Percentiles rank a stretch among this genome's conserved stretches.
phyloP scores from a whole-genome alignment of 2,329 filamentous ascomycete genomes.

The Coniochaeta prunicola region DNA sequence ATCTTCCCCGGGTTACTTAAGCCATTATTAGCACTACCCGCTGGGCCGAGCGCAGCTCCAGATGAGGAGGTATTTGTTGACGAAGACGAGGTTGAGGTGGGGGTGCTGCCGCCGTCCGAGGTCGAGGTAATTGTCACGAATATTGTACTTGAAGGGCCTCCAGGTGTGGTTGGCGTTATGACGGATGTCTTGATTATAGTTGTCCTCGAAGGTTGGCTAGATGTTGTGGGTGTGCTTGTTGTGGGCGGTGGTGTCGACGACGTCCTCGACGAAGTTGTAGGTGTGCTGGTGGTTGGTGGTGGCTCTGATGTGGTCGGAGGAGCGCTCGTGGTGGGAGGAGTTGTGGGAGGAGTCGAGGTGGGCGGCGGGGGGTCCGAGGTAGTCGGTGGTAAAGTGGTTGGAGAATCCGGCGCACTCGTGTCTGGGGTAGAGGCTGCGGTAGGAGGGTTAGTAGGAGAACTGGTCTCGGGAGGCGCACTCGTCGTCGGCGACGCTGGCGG shows the following conservation, averaged over 20 bases:
- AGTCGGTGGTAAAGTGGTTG: conserved; percentile 6
- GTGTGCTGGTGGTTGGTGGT: conserved; percentile 11
- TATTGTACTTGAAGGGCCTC: conserved; percentile 8
- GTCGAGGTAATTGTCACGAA: conserved; percentile 10
- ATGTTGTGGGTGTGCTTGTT: background rate
- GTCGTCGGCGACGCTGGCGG: conserved; percentile 6
- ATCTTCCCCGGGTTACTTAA: conserved; percentile 64
- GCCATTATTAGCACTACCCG: conserved; percentile 22
- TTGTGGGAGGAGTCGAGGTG: conserved; percentile 5
- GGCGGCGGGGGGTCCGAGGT: conserved; percentile 9
- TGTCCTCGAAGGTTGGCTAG: background rate
- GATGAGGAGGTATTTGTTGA: conserved; percentile 16
- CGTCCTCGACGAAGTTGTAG: background rate
- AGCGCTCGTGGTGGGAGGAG: conserved; percentile 7
- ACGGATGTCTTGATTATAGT: background rate
- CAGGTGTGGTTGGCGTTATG: background rate
- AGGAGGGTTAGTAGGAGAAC: conserved; percentile 9
- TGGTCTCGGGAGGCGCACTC: conserved; percentile 1
- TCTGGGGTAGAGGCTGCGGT: conserved; percentile 7
- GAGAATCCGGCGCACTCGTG: background rate
- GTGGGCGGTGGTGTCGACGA: conserved; percentile 3
- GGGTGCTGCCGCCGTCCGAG: conserved; percentile 12
- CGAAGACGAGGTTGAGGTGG: conserved; percentile 17
- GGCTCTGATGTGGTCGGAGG: conserved; percentile 7
- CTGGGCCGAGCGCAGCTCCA: conserved; percentile 17